Evolutionary conservation across 2,329 filamentous ascomycete genomes (phyloP), one percentile per base, ranked within the genome.

Genomic region (Clarireedia sp.): DNA sequence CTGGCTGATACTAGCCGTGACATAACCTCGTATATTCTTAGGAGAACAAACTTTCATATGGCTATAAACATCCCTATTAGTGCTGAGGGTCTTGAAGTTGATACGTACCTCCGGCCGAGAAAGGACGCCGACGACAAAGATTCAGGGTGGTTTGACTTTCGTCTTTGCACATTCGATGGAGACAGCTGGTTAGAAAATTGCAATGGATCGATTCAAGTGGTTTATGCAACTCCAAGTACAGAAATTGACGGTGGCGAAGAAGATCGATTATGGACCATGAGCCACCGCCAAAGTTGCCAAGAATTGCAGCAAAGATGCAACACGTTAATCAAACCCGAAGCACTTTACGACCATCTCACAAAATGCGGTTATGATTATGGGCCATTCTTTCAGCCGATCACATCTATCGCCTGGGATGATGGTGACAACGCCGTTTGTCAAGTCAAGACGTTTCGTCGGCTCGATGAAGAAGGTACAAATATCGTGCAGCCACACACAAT

Each of bases 351-450:
- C 9, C 29, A 12, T 37, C n/a, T 46, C 7, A 9, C 14, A n/a
- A 19, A 37, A 33, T 75, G 23, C 77, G 78, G 0, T 74, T 78
- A 0, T 46, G 43, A 12, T 48, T 48, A 29, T 5, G 46, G 46
- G 6, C 24, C 24, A 36, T 14, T n/a, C n/a, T 48, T 48, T 17
- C 24, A 36, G n/a, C n/a, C 21, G 12, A 14, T 48, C 10, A 14
- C 24, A 29, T n/a, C 19, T 9, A 48, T 48, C 14, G 3, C 14
- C 9, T 29, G 61, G 53, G 55, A 16, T 38, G 29, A 7, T 17
- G 19, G 10, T 14, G 67, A 65, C 12, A 38, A 44, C 0, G 63
- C 66, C 26, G 58, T 63, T 24, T 67, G 63, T 3, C 56, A 54
- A 5, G 60, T 70, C 2, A n/a, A 48, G 9, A 36, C 24, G 4